Conservation (phyloP, 352 stramenopile species). For the Phytophthora europaea region DNA sequence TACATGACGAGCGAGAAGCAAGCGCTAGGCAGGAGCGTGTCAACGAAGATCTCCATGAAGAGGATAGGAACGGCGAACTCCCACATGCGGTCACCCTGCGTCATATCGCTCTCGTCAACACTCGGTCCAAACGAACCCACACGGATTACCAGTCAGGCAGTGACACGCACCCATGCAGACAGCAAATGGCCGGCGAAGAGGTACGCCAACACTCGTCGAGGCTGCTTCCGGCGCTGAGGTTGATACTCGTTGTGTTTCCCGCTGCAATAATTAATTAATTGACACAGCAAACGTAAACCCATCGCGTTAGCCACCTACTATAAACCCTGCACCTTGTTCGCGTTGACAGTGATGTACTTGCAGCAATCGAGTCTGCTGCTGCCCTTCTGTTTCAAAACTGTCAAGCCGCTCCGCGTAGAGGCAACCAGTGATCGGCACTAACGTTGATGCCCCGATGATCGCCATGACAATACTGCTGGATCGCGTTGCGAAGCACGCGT, state of each 20-base stretch:
- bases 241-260: slow-evolving; percentile 10
- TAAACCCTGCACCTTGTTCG: slow-evolving; percentile 4
- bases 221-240: slow-evolving; percentile 13
- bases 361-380: slow-evolving; percentile 50
- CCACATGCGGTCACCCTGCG: slow-evolving; percentile 85
- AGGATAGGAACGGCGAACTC: slow-evolving; percentile 83
- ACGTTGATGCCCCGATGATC: slow-evolving; percentile 60
- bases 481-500: slow-evolving; percentile 47
- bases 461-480: slow-evolving; percentile 73
- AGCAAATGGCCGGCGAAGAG: slow-evolving; percentile 83
- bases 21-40: slow-evolving; percentile 81
- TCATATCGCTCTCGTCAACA: slow-evolving; percentile 3
- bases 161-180: slow-evolving; percentile 74
- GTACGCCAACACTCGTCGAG: slow-evolving; percentile 63
- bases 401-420: slow-evolving; percentile 54
- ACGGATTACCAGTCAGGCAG: neutral
- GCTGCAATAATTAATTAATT: slow-evolving; percentile 11
- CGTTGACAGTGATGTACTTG: slow-evolving; percentile 26
- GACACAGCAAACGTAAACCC: neutral
- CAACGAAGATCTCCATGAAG: slow-evolving; percentile 90
- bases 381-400: slow-evolving; percentile 21
- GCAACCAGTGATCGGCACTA: slow-evolving; percentile 59
- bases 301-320: neutral
- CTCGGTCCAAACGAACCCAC: neutral
- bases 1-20: slow-evolving; percentile 83